phyloP scores from a whole-genome alignment of 768 basidiomycete genomes.

The Leccinum fibrillosum region DNA sequence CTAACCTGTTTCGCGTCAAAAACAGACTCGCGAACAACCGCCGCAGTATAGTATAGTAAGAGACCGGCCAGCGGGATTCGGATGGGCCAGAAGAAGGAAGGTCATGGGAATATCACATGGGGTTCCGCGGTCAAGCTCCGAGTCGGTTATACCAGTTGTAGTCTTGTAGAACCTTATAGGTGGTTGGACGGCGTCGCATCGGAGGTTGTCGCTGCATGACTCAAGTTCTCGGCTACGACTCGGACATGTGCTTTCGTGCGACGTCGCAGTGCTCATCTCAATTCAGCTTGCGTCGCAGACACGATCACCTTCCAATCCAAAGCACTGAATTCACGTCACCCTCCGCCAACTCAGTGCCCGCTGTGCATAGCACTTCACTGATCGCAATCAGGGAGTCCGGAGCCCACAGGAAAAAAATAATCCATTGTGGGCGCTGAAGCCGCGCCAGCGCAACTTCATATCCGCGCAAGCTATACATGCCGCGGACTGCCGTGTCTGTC shows the following conservation, averaged over 20 bases:
- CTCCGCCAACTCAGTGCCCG: not conserved
- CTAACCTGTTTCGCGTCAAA: slow-evolving; percentile 8
- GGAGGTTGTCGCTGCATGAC: not conserved
- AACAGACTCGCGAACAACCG: not conserved
- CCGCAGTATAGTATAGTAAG: not conserved
- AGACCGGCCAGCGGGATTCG: not conserved
- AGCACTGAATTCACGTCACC: not conserved
- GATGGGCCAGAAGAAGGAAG: slow-evolving; percentile 3
- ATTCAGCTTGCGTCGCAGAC: not conserved
- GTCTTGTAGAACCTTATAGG: not conserved
- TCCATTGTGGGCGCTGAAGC: slow-evolving; percentile 11
- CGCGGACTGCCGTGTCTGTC: slow-evolving; percentile 24
- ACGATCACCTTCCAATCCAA: not conserved
- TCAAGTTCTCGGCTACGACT: not conserved
- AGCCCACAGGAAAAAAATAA: slow-evolving; percentile 3
- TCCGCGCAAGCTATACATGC: slow-evolving; percentile 26
- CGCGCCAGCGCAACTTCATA: slow-evolving; percentile 24
- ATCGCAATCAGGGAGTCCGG: slow-evolving; percentile 3
- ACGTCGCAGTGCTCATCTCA: not conserved
- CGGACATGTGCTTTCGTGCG: not conserved
- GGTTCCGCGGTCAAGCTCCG: not conserved
- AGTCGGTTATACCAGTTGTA: not conserved
- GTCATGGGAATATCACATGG: not conserved
- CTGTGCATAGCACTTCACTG: slow-evolving; percentile 7
- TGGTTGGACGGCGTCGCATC: not conserved